phyloP scores from a whole-genome alignment of 345 rosid genomes.

The Eutrema yunnanense region DNA sequence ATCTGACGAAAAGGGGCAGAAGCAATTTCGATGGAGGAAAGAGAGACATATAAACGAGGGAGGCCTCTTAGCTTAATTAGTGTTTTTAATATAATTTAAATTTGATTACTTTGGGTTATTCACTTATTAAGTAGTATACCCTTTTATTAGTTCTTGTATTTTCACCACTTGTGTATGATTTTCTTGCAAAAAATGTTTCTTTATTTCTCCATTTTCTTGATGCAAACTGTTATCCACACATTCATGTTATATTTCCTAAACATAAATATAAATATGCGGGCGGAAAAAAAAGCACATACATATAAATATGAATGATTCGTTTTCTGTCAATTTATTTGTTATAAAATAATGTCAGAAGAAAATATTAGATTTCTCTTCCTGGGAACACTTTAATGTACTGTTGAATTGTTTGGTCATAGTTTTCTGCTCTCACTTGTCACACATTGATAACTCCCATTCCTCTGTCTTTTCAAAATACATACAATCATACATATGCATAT shows the following conservation, averaged over 20 bases:
- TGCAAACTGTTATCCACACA: background rate
- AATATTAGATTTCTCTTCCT: background rate
- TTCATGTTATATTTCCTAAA: background rate
- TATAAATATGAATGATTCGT: slow-evolving; percentile 1
- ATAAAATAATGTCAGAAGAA: background rate
- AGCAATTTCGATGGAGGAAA: background rate
- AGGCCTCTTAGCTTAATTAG: background rate
- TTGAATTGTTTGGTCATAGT: slow-evolving; percentile 18
- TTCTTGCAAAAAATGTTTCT: background rate
- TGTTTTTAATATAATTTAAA: background rate
- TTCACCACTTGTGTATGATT: background rate
- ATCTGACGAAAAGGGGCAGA: background rate
- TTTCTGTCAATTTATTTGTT: background rate
- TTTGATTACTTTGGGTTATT: background rate
- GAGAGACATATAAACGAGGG: background rate
- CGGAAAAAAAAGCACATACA: background rate
- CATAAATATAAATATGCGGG: background rate
- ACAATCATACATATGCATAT: background rate
- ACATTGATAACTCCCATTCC: slow-evolving; percentile 19
- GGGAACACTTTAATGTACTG: slow-evolving; percentile 14
- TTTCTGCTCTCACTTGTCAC: slow-evolving; percentile 25
- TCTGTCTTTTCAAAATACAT: slow-evolving; percentile 2
- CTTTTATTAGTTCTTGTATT: background rate
- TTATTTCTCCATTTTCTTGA: background rate
- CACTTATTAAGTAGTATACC: background rate